Conservation (phyloP, 768 basidiomycete species). For the Kwoniella europaea region DNA sequence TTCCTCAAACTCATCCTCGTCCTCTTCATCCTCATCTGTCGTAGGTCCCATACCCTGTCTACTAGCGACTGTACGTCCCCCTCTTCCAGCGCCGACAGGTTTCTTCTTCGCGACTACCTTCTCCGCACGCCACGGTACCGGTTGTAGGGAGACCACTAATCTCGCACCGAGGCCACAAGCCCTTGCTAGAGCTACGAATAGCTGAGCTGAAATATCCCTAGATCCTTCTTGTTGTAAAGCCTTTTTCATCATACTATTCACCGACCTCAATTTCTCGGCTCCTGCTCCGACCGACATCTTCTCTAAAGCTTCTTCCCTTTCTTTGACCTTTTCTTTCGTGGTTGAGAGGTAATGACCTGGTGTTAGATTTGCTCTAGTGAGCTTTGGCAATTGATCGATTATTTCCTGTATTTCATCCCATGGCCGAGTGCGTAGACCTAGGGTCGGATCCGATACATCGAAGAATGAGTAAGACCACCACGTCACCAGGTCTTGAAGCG, state of each 20-base stretch:
- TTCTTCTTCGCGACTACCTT: constrained; percentile 49
- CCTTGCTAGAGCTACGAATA: constrained; percentile 88
- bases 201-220: constrained; percentile 82
- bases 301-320: constrained; percentile 58
- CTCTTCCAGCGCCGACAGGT: constrained; percentile 36
- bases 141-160: constrained; percentile 86
- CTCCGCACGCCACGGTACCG: constrained; percentile 81
- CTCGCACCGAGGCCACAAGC: constrained; percentile 84
- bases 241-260: constrained; percentile 92
- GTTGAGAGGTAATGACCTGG: constrained; percentile 31
- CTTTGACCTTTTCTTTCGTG: constrained; percentile 55
- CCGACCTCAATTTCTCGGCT: constrained; percentile 72
- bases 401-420: constrained; percentile 70
- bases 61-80: constrained; percentile 40
- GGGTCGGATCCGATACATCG: constrained; percentile 44
- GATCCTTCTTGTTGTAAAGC: constrained; percentile 78
- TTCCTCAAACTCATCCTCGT: constrained; percentile 51
- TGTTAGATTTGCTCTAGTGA: constrained; percentile 46
- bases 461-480: constrained; percentile 85
- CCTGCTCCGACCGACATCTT: constrained; percentile 60
- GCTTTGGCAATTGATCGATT: constrained; percentile 47
- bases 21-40: constrained; percentile 42
- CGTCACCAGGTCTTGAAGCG: constrained; percentile 71
- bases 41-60: constrained; percentile 42
- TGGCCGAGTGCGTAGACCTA: constrained; percentile 69